A percentile compares a stretch with the other conserved stretches of the same genome.
Evolutionary conservation across 768 basidiomycete genomes (phyloP).

Genomic region (Collybiopsis luxurians): DNA sequence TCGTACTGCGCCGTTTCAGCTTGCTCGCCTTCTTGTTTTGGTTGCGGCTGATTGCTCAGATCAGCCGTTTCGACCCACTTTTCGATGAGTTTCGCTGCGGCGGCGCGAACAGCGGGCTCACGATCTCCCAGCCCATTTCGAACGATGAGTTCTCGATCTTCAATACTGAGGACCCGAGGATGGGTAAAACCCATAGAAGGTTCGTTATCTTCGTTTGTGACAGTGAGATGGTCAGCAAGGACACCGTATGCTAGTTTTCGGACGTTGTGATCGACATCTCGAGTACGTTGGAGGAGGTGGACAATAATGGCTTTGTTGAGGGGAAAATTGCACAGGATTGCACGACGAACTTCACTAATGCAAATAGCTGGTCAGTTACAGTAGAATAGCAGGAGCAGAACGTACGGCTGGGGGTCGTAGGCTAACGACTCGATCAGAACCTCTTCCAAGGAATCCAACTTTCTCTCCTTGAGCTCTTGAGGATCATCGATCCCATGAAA

Average conservation of each 20-base stretch:
- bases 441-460: slow-evolving; percentile 45
- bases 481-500: slow-evolving; percentile 70
- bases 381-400: slow-evolving; percentile 7
- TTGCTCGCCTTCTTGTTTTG: slow-evolving; percentile 24
- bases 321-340: slow-evolving; percentile 70
- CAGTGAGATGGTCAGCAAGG: slow-evolving; percentile 40
- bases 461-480: slow-evolving; percentile 47
- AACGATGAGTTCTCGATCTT: slow-evolving; percentile 76
- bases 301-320: slow-evolving; percentile 53
- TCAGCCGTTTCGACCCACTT: slow-evolving; percentile 72
- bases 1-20: slow-evolving; percentile 23
- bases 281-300: slow-evolving; percentile 67
- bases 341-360: slow-evolving; percentile 82
- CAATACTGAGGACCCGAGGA: slow-evolving; percentile 60
- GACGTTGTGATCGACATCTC: slow-evolving; percentile 73
- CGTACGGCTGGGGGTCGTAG: slow-evolving; percentile 77
- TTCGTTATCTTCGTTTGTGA: slow-evolving; percentile 16
- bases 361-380: not conserved
- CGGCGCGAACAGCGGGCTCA: slow-evolving; percentile 67
- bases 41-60: slow-evolving; percentile 23
- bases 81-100: slow-evolving; percentile 68
- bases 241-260: slow-evolving; percentile 72
- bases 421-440: slow-evolving; percentile 65
- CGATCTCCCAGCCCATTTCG: slow-evolving; percentile 85
- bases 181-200: slow-evolving; percentile 53